Evolutionary conservation across 306 rosid species (phyloP).

Genomic region (Pueraria montana): DNA sequence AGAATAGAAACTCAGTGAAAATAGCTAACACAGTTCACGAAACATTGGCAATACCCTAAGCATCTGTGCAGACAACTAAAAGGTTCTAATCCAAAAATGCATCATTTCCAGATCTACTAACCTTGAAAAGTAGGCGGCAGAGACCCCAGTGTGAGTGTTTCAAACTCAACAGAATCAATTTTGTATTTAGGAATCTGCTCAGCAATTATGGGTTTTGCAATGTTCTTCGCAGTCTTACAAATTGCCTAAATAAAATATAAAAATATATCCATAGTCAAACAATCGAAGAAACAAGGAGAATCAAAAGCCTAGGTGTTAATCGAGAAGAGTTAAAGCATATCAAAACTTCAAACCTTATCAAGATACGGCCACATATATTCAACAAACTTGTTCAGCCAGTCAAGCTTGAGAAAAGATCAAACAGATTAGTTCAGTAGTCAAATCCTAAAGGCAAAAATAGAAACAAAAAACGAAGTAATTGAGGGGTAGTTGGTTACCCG

Average conservation of each 20-base stretch:
- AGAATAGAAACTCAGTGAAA: not conserved
- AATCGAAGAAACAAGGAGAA: constrained; percentile 29
- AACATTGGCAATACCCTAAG: not conserved
- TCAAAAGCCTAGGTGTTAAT: not conserved
- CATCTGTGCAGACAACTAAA: constrained; percentile 4
- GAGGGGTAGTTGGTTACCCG: constrained; percentile 62
- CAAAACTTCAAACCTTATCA: constrained; percentile 72
- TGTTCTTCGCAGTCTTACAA: constrained; percentile 77
- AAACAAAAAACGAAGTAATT: not conserved
- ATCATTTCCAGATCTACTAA: constrained; percentile 46
- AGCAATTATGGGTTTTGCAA: constrained; percentile 86
- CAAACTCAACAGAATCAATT: constrained; percentile 86
- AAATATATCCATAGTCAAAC: not conserved
- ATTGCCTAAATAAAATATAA: constrained; percentile 66
- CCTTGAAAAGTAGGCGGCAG: constrained; percentile 98
- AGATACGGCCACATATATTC: constrained; percentile 89
- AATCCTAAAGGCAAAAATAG: constrained; percentile 13
- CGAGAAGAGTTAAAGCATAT: constrained; percentile 2
- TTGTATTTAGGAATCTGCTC: constrained; percentile 90
- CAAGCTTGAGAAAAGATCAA: constrained; percentile 61
- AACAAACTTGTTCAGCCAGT: constrained; percentile 88
- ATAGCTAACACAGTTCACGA: not conserved
- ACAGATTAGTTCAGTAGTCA: not conserved
- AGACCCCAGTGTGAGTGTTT: constrained; percentile 76
- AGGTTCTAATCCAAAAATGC: constrained; percentile 10